Base-by-base conservation (phyloP, 805 yeast species). In the Nakazawaea populi region DNA sequence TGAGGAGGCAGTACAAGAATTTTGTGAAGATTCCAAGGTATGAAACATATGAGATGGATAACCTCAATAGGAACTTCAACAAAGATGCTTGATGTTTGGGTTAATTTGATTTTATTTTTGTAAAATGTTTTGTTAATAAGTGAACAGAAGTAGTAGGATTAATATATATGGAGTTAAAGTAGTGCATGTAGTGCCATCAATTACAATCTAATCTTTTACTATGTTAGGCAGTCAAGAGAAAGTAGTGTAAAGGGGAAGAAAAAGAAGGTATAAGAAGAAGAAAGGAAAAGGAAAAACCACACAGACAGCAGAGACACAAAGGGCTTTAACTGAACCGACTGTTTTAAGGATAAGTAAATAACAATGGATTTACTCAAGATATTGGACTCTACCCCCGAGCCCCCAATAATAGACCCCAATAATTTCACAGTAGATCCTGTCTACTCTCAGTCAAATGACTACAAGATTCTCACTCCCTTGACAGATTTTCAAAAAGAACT, bases 401-500 rank as follows among this genome's bases (percentile, higher is more conserved):
- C 96, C 1, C 81, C 86, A 3, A 82, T 86, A 43, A 83, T 84
- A 3, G 86, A 82, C 55, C 73, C 82, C 29, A 73, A 71, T n/a
- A 72, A 74, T 27, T 63, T 72, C 34, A 58, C 68, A 6, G 75
- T 67, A 4, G 63, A 61, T 40, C 66, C 56, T 12, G 51, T 39
- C 7, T 65, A 67, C 49, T 74, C 75, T 53, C 60, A 58, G 4
- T 70, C 76, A 9, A 76, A 89, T 10, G 95, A 86, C 55, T 89
- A 88, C 63, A 78, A 82, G 64, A 70, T 90, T 30, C 87, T 95
- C 1, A 84, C 92, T 6, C 91, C 96, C 3, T 80, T 90, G 82
- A 80, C 85, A 49, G 89, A 86, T 55, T 87, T 87, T 57, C 98
- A 92, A 63, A 85, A 83, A 60, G 94, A 90, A 60, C 73, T 92